A percentile compares a stretch with the other conserved stretches of the same genome.
Conservation (phyloP, 495 filamentous ascomycete genomes). For the Melanomma pulvis-pyrius region DNA sequence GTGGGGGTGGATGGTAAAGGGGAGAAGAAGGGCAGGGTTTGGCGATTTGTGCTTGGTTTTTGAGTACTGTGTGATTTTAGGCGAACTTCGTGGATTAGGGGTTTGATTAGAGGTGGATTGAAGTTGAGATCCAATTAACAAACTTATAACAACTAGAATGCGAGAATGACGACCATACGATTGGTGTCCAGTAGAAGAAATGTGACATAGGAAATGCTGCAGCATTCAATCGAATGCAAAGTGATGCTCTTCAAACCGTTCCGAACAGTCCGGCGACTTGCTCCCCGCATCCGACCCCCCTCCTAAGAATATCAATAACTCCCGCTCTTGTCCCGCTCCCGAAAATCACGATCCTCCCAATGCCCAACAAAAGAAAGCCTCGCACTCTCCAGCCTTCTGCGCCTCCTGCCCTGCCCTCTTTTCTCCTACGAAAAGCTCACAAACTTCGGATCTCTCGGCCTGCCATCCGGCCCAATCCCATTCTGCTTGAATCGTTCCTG, state of each 20-base stretch:
- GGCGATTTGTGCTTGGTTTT: no score
- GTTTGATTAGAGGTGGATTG: no score
- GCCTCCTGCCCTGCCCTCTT: neutral
- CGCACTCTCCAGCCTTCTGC: neutral
- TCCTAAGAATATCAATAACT: neutral
- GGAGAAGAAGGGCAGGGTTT: no score
- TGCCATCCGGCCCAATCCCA: slow-evolving; percentile 83
- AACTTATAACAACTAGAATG: no score
- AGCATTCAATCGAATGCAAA: neutral
- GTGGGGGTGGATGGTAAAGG: no score
- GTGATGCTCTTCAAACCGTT: neutral
- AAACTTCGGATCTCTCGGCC: slow-evolving; percentile 90
- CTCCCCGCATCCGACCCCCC: neutral
- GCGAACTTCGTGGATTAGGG: no score
- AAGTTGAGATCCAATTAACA: no score
- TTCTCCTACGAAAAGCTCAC: slow-evolving; percentile 76
- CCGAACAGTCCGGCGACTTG: no score
- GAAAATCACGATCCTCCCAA: neutral
- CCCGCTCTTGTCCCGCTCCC: neutral
- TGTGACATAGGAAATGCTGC: no score
- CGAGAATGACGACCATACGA: no score
- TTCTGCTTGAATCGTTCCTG: slow-evolving; percentile 82
- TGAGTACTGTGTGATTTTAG: no score
- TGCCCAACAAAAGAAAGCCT: neutral
- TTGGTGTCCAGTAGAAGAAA: no score